phyloP scores from a whole-genome alignment of 2,329 filamentous ascomycete species.

The Clonostachys solani region DNA sequence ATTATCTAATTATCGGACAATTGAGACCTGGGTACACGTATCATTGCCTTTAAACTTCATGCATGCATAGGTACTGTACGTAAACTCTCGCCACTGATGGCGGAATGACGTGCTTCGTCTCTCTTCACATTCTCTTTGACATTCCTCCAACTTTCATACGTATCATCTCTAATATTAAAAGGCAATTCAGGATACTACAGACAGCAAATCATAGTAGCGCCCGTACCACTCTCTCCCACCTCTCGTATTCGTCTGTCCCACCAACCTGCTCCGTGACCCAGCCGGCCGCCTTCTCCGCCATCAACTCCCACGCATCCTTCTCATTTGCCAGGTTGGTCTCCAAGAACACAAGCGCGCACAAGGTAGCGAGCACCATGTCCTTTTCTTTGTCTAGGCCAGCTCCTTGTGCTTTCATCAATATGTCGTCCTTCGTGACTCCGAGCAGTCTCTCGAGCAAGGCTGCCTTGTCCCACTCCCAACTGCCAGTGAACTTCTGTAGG shows the following conservation, averaged over 20 bases:
- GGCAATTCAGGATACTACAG: too few relatives aligned
- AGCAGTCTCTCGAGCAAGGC: slow-evolving; percentile 16
- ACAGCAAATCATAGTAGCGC: too few relatives aligned
- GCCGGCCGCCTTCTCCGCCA: slow-evolving; percentile 52
- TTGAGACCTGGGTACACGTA: too few relatives aligned
- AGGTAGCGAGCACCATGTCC: slow-evolving; percentile 15
- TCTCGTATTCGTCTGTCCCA: slow-evolving; percentile 7
- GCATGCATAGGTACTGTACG: too few relatives aligned
- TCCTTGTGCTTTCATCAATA: slow-evolving; percentile 3
- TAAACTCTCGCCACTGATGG: too few relatives aligned
- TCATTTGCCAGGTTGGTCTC: slow-evolving; percentile 35
- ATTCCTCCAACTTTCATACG: too few relatives aligned
- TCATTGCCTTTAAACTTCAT: too few relatives aligned
- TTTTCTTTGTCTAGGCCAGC: neutral
- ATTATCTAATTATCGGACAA: too few relatives aligned
- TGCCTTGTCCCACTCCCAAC: slow-evolving; percentile 17
- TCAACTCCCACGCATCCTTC: slow-evolving; percentile 58
- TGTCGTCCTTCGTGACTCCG: slow-evolving; percentile 7
- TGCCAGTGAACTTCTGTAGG: slow-evolving; percentile 38
- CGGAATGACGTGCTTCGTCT: too few relatives aligned
- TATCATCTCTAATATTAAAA: too few relatives aligned
- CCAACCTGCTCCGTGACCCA: slow-evolving; percentile 34
- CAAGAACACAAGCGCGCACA: slow-evolving; percentile 27
- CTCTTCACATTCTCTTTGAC: too few relatives aligned
- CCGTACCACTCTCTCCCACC: neutral